Percentiles rank a stretch among this genome's conserved stretches.
These are phyloP conservation scores for Ilyonectria destructans DNA, from an alignment of 2,329 filamentous ascomycete genomes.

Conservation along the genomic window DNA sequence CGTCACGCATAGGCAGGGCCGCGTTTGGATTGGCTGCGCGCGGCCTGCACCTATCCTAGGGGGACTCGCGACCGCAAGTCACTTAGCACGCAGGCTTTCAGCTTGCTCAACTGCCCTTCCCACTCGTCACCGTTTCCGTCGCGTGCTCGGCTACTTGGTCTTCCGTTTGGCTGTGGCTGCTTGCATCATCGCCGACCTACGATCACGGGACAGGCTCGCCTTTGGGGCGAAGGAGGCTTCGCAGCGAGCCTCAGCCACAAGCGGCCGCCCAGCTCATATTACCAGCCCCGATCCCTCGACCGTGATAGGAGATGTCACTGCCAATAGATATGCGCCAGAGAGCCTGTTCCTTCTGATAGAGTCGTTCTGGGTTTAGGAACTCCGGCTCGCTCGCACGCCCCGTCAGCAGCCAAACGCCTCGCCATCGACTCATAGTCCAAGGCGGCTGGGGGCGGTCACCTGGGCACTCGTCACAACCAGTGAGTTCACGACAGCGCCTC, in stretches of 20 bases:
- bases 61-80: too few relatives aligned
- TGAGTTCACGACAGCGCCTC: neutral
- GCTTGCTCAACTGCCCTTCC: neutral
- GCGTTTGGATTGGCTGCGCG: neutral
- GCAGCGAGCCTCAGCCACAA: neutral
- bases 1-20: neutral
- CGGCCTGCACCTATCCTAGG: neutral
- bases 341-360: neutral
- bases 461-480: neutral
- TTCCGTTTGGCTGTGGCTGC: neutral
- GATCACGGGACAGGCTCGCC: too few relatives aligned
- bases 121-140: neutral
- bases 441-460: slow-evolving; percentile 11
- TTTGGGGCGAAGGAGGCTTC: neutral
- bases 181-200: neutral
- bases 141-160: neutral
- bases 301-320: neutral
- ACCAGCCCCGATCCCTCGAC: neutral
- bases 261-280: neutral
- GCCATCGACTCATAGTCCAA: neutral
- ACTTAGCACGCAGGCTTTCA: neutral
- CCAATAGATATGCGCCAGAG: neutral
- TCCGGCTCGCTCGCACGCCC: slow-evolving; percentile 1
- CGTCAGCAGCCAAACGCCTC: slow-evolving; percentile 6
- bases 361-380: neutral